These are phyloP conservation scores for Pseudogymnoascus sp. DNA, from an alignment of 2,329 filamentous ascomycete genomes.

Conservation along the genomic window DNA sequence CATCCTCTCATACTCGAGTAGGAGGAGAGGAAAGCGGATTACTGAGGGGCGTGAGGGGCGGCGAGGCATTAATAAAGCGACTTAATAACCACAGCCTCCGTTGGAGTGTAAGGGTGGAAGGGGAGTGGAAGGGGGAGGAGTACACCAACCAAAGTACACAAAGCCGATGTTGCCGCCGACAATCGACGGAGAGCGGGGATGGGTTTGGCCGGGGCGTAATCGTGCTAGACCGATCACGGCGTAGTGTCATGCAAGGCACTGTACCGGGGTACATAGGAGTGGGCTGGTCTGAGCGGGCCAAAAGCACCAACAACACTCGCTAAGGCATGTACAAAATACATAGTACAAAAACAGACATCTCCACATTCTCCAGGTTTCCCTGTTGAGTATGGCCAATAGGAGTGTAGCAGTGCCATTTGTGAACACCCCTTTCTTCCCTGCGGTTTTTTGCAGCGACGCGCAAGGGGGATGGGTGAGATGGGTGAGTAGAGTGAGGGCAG, in stretches of 20 bases:
- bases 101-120: too few relatives aligned
- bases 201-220: not conserved
- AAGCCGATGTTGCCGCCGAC: constrained; percentile 2
- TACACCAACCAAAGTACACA: not conserved
- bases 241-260: not conserved
- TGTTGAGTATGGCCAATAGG: not conserved
- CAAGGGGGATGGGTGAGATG: not conserved
- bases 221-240: not conserved
- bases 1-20: not conserved
- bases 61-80: constrained; percentile 1
- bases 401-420: not conserved
- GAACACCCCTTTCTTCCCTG: constrained; percentile 3
- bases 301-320: not conserved
- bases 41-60: not conserved
- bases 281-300: not conserved
- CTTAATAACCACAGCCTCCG: not conserved
- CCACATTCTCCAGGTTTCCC: constrained; percentile 4
- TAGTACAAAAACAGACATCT: not conserved
- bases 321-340: not conserved
- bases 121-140: not conserved
- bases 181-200: not conserved
- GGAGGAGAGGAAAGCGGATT: not conserved
- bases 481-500: not conserved
- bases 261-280: not conserved
- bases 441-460: not conserved